Evolutionary conservation across 1,139 yeast species (phyloP), one percentile per base, ranked within the genome.

Genomic region (Sugiyamaella novakii): DNA sequence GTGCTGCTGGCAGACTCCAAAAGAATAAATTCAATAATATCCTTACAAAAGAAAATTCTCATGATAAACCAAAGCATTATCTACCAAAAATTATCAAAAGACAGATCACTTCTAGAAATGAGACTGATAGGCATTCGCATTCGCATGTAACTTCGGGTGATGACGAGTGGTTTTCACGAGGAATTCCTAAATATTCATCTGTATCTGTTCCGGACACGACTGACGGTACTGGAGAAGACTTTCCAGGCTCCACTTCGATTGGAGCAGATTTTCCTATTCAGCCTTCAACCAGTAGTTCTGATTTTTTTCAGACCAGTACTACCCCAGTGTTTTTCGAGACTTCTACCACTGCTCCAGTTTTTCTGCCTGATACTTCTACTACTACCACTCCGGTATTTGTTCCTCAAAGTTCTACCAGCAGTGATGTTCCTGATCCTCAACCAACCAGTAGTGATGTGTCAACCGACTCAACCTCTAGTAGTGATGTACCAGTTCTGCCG

Each of bases 21-120:
- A 31, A 42, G 27, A 34, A 29, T 28, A 38, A 38, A 11, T 24
- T 36, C 30, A 36, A 24, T 4, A 12, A 36, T 36, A 36, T 36
- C 19, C 30, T 22, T 18, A 25, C 43, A 15, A 21, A 28, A 5
- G 43, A 38, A 29, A 11, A 38, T 17, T 27, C 45, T 14, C 24
- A 49, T 34, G 53, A 39, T 15, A 43, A 33, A 34, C 57, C 57
- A 12, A 44, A 44, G 22, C 53, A 48, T 25, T 54, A 54, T 40
- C 39, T 44, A 29, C 52, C 50, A 6, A 41, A 38, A 12, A 39
- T 35, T 3, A 48, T 51, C 34, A 49, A 48, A 19, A 43, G 57
- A 25, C 57, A 54, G 29, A 46, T 54, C 15, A 50, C 49, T 22
- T 47, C 50, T 30, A 51, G 45, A 22, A 52, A 50, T 42, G 51